Base-by-base conservation (phyloP, 2,329 filamentous ascomycete genomes). In the Penicillium sp. region DNA sequence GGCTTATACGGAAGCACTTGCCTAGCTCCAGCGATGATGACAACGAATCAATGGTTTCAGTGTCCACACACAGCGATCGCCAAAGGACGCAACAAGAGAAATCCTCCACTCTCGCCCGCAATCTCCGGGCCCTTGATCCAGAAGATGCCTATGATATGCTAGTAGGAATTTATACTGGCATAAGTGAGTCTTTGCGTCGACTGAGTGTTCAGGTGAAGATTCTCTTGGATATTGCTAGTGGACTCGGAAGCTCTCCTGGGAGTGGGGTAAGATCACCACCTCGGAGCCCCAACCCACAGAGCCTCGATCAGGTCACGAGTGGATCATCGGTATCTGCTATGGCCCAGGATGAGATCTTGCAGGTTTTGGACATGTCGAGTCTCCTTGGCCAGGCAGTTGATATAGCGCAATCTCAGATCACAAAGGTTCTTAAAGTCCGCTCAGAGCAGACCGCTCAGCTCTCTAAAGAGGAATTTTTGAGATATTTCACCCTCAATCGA, bases 11-110 rank as follows among this genome's bases (percentile, higher is more conserved):
- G 50, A 85, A 87, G 53, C 89, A 93, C 21, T 80, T 99, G 34
- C 94, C 94, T 0, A 96, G 92, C 67, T 96, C 93, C 10, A 94
- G 86, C 64, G 94, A 99, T 56, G 93, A 97, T 62, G 94, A 99
- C 69, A 90, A 88, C 57, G 91, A 94, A 70, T 96, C 92, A 0
- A 88, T 93, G 77, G 87, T 93, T 75, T 92, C 92, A 1, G 83
- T 87, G 0, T 95, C 92, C 3, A 97, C 93, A 1, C 83, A 84
- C 57, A 85, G 85, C 37, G 87, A 87, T 24, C 84, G 84, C 54
- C 84, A 87, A 59, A 77, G 87, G 37, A 89, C 85, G 16, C 89
- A 91, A 63, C 90, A 96, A 67, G 92, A 97, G 62, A 97, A 94
- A 69, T 96, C 92, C 0, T 87, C 89, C 0, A 89, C 92, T 40